Conservation (phyloP, 2,329 filamentous ascomycete species). For the Colletotrichum tanaceti region DNA sequence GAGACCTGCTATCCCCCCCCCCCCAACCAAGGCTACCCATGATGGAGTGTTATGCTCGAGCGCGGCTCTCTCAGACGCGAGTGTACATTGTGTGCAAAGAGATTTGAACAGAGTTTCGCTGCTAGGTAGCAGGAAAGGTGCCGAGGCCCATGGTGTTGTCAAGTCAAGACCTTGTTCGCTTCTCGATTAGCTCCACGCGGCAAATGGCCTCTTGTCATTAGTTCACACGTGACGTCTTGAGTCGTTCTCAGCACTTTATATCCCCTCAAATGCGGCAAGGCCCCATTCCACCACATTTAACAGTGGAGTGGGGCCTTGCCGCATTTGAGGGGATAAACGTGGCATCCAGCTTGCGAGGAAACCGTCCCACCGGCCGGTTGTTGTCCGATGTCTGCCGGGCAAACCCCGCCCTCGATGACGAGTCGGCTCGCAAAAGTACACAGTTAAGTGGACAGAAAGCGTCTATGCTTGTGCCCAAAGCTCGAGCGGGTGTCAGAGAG, state of each 20-base stretch:
- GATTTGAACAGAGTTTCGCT: background rate
- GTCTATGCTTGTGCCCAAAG: background rate
- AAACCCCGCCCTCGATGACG: background rate
- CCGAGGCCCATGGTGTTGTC: background rate
- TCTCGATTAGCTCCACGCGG: too few relatives aligned
- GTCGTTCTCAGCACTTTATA: background rate
- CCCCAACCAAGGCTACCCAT: background rate
- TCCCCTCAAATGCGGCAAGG: too few relatives aligned
- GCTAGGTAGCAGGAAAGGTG: background rate
- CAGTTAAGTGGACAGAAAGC: background rate
- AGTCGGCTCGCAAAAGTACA: background rate
- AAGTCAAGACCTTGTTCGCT: too few relatives aligned
- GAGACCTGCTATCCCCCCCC: background rate
- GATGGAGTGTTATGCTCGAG: background rate
- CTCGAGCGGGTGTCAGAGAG: background rate
- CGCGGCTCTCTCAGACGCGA: background rate
- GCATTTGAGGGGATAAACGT: too few relatives aligned
- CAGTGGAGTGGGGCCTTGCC: too few relatives aligned
- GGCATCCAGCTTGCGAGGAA: too few relatives aligned
- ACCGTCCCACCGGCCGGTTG: background rate
- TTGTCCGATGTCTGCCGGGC: too few relatives aligned
- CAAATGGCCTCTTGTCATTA: background rate
- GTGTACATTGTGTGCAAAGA: too few relatives aligned
- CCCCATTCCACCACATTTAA: too few relatives aligned
- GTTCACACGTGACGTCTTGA: background rate